Evolutionary conservation across 2,329 filamentous ascomycete genomes (phyloP), one percentile per base, ranked within the genome.

Genomic region (Arthrobotrys conoides): DNA sequence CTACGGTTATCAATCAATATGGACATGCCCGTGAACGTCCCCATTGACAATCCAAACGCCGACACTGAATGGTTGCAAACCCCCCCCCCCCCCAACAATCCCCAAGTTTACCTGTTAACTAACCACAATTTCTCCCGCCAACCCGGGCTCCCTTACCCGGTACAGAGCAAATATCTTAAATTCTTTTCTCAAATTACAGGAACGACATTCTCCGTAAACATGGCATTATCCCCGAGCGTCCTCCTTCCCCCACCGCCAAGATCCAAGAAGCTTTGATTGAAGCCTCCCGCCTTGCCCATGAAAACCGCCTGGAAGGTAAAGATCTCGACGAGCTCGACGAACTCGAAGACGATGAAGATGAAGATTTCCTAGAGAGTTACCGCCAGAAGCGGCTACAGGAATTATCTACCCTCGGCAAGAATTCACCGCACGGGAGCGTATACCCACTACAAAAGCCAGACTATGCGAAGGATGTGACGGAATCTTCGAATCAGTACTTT

Each of bases 151-250:
- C 49, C 68, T 70, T 68, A 69, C 51, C 78, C 49, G 63, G 49
- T 51, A 68, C 33, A 78, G 69, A 46, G 63, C 53, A 64, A 20
- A 14, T 41, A 24, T 44, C 10, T 6, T 44, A 16, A 61, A n/a
- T 9, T 33, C 20, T n/a, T 63, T 27, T 41, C 79, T 80, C 80
- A 75, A 78, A 79, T n/a, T 65, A 75, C 81, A 97, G 94, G 94
- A 99, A 99, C 84, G 96, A 99, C 82, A 99, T 99, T 83, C 90
- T 99, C 73, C 93, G 96, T 82, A 96, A 97, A 85, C 94, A 99
- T 87, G 93, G 94, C 81, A 88, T 99, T 81, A 98, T 99, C 80
- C 96, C 96, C n/a, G 94, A 98, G 84, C 98, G 97, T 84, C 94
- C 95, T 0, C 94, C 94, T 2, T 97, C 95, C 55, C 96, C 96